Evolutionary conservation across 2,329 filamentous ascomycete species (phyloP), one percentile per base, ranked within the genome.

Genomic region (Exophiala mesophila): DNA sequence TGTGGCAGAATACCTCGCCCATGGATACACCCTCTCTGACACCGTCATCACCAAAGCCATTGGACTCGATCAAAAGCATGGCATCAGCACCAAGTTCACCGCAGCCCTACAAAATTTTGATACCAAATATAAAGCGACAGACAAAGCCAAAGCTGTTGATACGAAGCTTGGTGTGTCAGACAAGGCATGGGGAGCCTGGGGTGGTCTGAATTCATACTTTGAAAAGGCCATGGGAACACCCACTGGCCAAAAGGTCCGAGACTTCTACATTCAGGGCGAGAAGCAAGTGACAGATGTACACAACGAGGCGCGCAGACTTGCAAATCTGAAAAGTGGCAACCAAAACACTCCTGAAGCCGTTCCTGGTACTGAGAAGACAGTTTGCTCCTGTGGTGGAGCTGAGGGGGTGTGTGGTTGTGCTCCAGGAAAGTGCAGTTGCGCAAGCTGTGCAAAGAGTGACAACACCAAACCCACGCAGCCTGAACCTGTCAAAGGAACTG

Each of bases 251-350:
- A 88, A 84, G 68, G 70, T 98, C 48, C 84, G 86, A 55, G 73
- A 82, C 50, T 98, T 98, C 70, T 98, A 98, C 69, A 76, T 82
- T 5, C 74, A 87, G 55, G 78, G 85, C 51, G 82, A 84, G 63
- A 88, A 88, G 70, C 89, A 97, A 68, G 88, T 96, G 21, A 76
- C 88, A 57, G 92, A 98, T 62, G 92, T 98, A 34, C 92, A 98
- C 69, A 77, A 75, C 50, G 92, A 98, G 74, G 92, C 92, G 21
- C 77, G 83, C 51, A 82, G 92, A 55, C 74, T 98, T 41, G 90
- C 90, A 36, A 81, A 94, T 53, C 67, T 98, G 55, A 96, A 96
- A 82, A 82, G 59, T 34, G 66, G 67, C 34, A 72, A 73, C 56
- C 47, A 57, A 5, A 52, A 59, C 40, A 56, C 64, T 54, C 60